Base-by-base conservation (phyloP, 495 filamentous ascomycete species). In the Daldinia vernicosa region DNA sequence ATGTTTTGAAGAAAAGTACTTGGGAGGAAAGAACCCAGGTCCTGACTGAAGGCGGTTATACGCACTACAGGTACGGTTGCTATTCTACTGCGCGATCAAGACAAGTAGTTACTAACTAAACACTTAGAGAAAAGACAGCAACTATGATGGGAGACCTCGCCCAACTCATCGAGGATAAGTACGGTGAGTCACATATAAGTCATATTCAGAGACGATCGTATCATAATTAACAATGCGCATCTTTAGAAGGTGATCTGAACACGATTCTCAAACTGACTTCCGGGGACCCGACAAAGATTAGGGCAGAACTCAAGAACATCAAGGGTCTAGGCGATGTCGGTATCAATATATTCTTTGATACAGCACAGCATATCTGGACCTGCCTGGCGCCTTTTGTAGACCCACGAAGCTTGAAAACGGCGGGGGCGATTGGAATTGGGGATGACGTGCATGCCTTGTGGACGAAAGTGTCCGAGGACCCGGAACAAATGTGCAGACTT, bases 281-380 rank as follows among this genome's bases (percentile, higher is more conserved):
- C 3, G 60, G 43, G 22, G 37, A 63, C 11, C 30, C 47, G 19
- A 15, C 12, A 19, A 63, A 54, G 27, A 63, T 63, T 15, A 40
- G 60, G 22, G 47, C 60, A 9, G 60, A 63, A 17, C 60, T 63
- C 6, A 63, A 63, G 50, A 53, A 40, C 5, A 54, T 63, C 33
- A 63, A 63, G 50, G 60, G 60, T 4, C 15, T 63, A 15, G 60
- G 60, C 2, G 60, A 63, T 22, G 50, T 63, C n/a, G 60, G 60
- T 14, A 63, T 63, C 15, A 63, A 63, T 33, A 63, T 63, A 28
- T 63, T 63, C 50, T 63, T 63, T 14, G 60, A 63, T 47, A 63
- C 60, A 0, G 60, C 7, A 15, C 60, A 63, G 7, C 50, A 63
- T 12, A 24, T 47, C 19, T 47, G 43, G 19, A 24, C 43, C 8